Evolutionary conservation across 768 basidiomycete species (phyloP), one percentile per base, ranked within the genome.

Genomic region (Boletus rubropictus): DNA sequence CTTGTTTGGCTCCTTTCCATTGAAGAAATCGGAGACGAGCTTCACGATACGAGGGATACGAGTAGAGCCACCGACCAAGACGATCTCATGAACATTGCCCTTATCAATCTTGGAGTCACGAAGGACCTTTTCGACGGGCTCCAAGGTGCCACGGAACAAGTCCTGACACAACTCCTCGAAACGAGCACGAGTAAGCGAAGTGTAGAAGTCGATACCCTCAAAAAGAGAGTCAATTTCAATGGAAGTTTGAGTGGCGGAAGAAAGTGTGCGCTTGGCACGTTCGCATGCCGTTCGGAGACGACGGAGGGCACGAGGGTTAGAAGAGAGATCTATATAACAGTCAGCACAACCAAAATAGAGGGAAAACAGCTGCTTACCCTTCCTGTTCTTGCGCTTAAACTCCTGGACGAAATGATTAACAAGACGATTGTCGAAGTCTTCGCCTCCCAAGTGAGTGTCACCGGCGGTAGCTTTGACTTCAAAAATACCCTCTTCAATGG

Each of bases 41-140:
- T 96, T 94, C 67, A 91, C 85, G 62, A 98, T 87, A 69, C 90
- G 89, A 56, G 95, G 95, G 56, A 98, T 97, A 82, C 93, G 93
- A 46, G 95, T 97, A 40, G 95, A 98, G 52, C 95, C 95, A 68
- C 95, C 94, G 58, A 96, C 95, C 58, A 98, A 78, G 61, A 97
- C 95, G 55, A 98, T 95, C 68, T 98, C 95, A 75, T 97, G 84
- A 31, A 98, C 93, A 61, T 84, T 84, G 40, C 81, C 67, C 78
- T 96, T 97, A 81, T 97, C 91, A 62, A 98, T 94, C 80, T 96
- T 96, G 52, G 95, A 88, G 70, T 97, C 95, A 32, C 89, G 86
- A 63, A 98, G 85, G 53, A 97, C 95, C 75, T 94, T 95, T 79
- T 97, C 93, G 58, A 98, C 95, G 50, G 94, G 86, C 62, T 96